These are phyloP conservation scores for Diutina catenulata DNA, from an alignment of 1,139 yeast species.

Conservation along the genomic window DNA sequence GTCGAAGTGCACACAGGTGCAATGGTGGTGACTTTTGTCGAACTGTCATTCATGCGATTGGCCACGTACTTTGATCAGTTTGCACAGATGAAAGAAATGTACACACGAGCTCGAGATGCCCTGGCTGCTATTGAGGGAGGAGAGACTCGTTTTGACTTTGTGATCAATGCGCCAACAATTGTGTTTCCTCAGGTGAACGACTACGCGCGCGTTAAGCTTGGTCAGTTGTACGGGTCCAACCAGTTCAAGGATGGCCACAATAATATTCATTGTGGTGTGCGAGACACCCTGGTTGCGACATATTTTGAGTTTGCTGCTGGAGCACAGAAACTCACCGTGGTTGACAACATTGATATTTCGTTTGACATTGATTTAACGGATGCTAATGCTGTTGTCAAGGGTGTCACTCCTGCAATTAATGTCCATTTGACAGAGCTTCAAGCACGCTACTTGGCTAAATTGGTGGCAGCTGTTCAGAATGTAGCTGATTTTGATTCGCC, in stretches of 20 bases:
- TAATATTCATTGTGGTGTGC: conserved; percentile 51
- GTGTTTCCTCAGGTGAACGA: conserved; percentile 66
- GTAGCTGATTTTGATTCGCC: not conserved
- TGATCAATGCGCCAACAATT: conserved; percentile 71
- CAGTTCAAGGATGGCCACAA: conserved; percentile 38
- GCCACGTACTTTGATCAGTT: conserved; percentile 62
- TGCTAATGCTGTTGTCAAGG: conserved; percentile 42
- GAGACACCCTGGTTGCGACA: conserved; percentile 24
- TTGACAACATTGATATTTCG: conserved; percentile 55
- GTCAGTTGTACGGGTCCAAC: conserved; percentile 71
- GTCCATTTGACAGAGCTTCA: conserved; percentile 72
- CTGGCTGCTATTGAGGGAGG: conserved; percentile 68
- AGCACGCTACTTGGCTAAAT: conserved; percentile 42
- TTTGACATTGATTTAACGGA: conserved; percentile 52
- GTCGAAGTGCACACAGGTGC: conserved; percentile 68
- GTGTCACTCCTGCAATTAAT: conserved; percentile 55
- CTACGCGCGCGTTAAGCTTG: conserved; percentile 59
- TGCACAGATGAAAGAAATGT: conserved; percentile 74
- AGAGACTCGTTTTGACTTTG: conserved; percentile 56
- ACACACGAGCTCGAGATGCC: too few relatives aligned
- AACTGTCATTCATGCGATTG: conserved; percentile 64
- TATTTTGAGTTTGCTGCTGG: conserved; percentile 28
- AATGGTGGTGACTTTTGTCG: conserved; percentile 63
- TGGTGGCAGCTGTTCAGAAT: not conserved
- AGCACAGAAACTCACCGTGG: conserved; percentile 43